A percentile compares a stretch with the other conserved stretches of the same genome.
phyloP scores from a whole-genome alignment of 306 rosid species.

The Cyamopsis tetragonoloba region DNA sequence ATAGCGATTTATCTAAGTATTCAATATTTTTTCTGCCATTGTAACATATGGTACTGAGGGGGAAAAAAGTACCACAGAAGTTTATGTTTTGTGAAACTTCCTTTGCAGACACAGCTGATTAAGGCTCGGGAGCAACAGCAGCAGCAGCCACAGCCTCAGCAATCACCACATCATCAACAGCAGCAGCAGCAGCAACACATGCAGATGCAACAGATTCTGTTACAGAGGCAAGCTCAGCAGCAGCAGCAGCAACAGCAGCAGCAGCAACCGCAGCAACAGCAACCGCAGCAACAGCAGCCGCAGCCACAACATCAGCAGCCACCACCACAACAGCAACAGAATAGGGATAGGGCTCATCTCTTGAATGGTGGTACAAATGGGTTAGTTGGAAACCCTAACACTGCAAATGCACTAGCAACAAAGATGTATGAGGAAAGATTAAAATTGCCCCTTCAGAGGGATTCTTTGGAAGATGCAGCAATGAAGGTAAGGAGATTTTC shows the following conservation, averaged over 20 bases:
- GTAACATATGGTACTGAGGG: background rate
- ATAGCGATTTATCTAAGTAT: background rate
- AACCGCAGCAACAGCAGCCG: slow-evolving; percentile 46
- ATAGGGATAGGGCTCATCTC: slow-evolving; percentile 91
- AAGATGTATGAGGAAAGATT: slow-evolving; percentile 93
- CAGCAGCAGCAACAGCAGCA: slow-evolving; percentile 45
- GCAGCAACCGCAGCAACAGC: slow-evolving; percentile 39
- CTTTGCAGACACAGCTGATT: slow-evolving; percentile 72
- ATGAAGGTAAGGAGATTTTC: slow-evolving; percentile 56
- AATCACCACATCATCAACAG: slow-evolving; percentile 39
- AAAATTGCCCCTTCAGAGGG: slow-evolving; percentile 89
- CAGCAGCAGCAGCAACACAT: slow-evolving; percentile 69
- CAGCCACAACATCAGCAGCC: slow-evolving; percentile 53
- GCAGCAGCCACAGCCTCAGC: slow-evolving; percentile 40
- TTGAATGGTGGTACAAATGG: slow-evolving; percentile 83
- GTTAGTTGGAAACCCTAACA: slow-evolving; percentile 76
- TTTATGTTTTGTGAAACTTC: slow-evolving; percentile 31
- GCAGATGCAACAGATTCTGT: slow-evolving; percentile 66
- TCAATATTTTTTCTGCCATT: background rate
- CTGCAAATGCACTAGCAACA: slow-evolving; percentile 90
- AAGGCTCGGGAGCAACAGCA: slow-evolving; percentile 89
- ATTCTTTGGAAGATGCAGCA: slow-evolving; percentile 85
- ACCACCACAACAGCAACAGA: slow-evolving; percentile 57
- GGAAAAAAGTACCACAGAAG: background rate
- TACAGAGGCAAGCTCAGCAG: slow-evolving; percentile 77